phyloP scores from a whole-genome alignment of 2,329 filamentous ascomycete genomes.

The Aspergillus pseudoviridinutans region DNA sequence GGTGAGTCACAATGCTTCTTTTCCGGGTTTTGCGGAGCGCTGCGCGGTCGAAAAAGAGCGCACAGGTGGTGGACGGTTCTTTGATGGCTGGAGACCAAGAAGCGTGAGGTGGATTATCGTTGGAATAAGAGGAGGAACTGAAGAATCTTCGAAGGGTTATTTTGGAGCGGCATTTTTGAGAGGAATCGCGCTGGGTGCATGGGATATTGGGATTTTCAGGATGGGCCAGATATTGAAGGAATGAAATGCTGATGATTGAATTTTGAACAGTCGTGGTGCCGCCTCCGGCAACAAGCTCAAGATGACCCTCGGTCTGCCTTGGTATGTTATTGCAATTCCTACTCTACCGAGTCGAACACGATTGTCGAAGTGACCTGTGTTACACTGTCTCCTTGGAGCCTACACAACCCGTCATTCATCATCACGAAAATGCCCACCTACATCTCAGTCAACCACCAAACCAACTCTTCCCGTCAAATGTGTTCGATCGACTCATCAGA shows the following conservation, averaged over 20 bases:
- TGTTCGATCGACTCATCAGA: conserved; percentile 3
- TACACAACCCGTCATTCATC: conserved; percentile 2
- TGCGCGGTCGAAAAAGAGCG: conserved; percentile 1
- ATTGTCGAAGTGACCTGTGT: conserved; percentile 2
- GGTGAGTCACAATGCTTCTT: conserved; percentile 37
- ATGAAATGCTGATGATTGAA: conserved; percentile 19
- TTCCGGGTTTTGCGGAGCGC: conserved; percentile 10
- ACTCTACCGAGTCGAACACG: conserved; percentile 8
- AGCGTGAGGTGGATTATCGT: neutral
- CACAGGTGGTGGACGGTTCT: neutral
- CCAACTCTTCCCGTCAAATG: conserved; percentile 4
- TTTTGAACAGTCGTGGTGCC: conserved; percentile 62
- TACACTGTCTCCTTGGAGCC: conserved; percentile 13
- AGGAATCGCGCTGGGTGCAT: conserved; percentile 5
- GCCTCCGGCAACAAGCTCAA: conserved; percentile 99
- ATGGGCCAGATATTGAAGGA: conserved; percentile 4
- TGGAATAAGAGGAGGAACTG: neutral
- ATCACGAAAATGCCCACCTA: neutral
- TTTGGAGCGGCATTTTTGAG: neutral
- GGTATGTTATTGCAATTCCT: conserved; percentile 63
- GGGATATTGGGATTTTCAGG: neutral
- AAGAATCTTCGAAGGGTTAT: neutral
- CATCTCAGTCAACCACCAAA: conserved; percentile 1
- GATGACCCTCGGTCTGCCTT: conserved; percentile 99
- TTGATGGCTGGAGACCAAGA: neutral